Base-by-base conservation (phyloP, 768 basidiomycete genomes). In the Psilocybe cubensis region DNA sequence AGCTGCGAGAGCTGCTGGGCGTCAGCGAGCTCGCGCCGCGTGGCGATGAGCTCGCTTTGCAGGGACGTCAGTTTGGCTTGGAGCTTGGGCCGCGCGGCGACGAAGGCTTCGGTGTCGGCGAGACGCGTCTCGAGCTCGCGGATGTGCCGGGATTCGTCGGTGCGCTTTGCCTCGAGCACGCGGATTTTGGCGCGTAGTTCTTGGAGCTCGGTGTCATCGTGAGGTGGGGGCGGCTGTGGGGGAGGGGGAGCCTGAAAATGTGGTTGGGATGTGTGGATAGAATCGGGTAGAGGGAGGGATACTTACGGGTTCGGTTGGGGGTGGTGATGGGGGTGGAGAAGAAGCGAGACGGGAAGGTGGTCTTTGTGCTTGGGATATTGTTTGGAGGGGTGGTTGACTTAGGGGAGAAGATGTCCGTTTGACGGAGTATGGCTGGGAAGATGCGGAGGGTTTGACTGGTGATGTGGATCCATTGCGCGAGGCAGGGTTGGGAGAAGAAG, bases 71-170 rank as follows among this genome's bases (percentile, higher is more conserved):
- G 83, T 70, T 96, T 96, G 31, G 90, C 90, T 73, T 94, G 92
- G 28, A 96, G 82, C 72, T 96, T 98, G 0, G 94, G 93, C n/a
- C 89, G 82, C 14, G 94, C 79, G 4, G 91, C 80, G 25, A 91
- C 85, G 63, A 95, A 93, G 12, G 88, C 81, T 67, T 94, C 92
- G 0, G 90, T 91, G 60, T 97, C 96, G 4, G 82, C 79, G 6
- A 93, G 84, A n/a, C 91, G 86, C 1, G 84, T 79, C 68, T 98
- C 94, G 11, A 97, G 85, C 66, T 91, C 88, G 47, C 91, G 88
- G 29, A 98, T 78, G 60, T 86, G 87, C 17, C 92, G 87, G 0
- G 91, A 80, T 67, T 98, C 96, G 52, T 98, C 95, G 1, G 87
- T 82, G 14, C 93, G 89, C 66, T 93, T 89, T 8, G 84, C 84